Percentiles rank a stretch among this genome's conserved stretches.
Evolutionary conservation across 192 early-diverging fungal species (phyloP).

Genomic region (Rhizophlyctis rosea): DNA sequence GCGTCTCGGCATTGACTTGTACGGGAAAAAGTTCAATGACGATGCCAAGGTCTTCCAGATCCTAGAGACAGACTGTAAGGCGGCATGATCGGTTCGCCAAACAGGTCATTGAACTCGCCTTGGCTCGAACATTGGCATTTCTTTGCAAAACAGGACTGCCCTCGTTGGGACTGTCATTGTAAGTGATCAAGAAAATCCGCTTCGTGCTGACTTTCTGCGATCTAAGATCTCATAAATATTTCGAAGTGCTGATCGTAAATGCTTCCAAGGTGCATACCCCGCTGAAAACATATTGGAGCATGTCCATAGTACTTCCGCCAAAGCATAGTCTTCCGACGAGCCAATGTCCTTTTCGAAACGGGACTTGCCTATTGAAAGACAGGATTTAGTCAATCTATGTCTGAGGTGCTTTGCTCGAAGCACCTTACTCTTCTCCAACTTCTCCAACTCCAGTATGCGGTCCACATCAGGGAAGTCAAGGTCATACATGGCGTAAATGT

Average conservation of each 20-base stretch:
- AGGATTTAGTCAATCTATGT: background rate
- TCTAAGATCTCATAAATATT: slow-evolving; percentile 22
- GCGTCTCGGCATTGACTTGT: slow-evolving; percentile 33
- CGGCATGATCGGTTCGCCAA: background rate
- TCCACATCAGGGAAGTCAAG: slow-evolving; percentile 59
- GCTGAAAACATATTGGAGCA: slow-evolving; percentile 57
- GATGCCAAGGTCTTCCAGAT: slow-evolving; percentile 56
- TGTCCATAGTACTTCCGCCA: slow-evolving; percentile 65
- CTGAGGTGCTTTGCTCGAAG: slow-evolving; percentile 9
- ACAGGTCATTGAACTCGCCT: slow-evolving; percentile 12
- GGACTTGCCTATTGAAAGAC: background rate
- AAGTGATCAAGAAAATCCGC: slow-evolving; percentile 72
- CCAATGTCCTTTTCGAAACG: slow-evolving; percentile 36
- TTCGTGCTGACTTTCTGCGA: slow-evolving; percentile 49
- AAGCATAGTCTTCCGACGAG: slow-evolving; percentile 46
- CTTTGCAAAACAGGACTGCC: slow-evolving; percentile 42
- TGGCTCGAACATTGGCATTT: slow-evolving; percentile 48
- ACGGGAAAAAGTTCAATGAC: slow-evolving; percentile 63
- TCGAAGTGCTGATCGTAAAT: slow-evolving; percentile 9
- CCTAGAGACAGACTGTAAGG: slow-evolving; percentile 29
- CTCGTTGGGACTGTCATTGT: slow-evolving; percentile 61
- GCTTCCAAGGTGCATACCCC: slow-evolving; percentile 49
- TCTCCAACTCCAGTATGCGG: slow-evolving; percentile 59
- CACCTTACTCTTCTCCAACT: slow-evolving; percentile 48
- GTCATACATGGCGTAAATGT: slow-evolving; percentile 61